phyloP scores from a whole-genome alignment of 2,329 filamentous ascomycete genomes.

The Knoxdaviesia capensis region DNA sequence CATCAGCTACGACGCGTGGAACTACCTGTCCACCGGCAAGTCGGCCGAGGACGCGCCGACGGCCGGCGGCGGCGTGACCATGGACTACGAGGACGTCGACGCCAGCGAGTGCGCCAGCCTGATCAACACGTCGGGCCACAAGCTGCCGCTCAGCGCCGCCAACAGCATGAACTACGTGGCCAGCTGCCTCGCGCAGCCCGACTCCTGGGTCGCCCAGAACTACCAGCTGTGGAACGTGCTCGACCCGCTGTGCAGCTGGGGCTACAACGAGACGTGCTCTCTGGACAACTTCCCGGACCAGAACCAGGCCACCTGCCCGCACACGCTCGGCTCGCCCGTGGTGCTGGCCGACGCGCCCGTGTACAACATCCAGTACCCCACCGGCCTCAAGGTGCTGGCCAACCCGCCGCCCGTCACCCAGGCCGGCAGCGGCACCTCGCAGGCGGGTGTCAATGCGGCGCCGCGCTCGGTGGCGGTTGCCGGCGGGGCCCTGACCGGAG shows the following conservation, averaged over 20 bases:
- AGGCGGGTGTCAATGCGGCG: no score
- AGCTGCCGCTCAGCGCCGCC: conserved; percentile 31
- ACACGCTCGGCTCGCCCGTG: conserved; percentile 17
- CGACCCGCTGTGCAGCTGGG: conserved; percentile 27
- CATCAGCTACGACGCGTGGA: conserved; percentile 42
- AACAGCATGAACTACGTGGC: conserved; percentile 36
- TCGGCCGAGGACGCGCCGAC: conserved; percentile 24
- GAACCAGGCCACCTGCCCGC: conserved; percentile 31
- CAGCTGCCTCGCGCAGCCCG: conserved; percentile 21
- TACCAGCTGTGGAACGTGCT: conserved; percentile 31
- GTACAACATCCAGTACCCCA: conserved; percentile 29
- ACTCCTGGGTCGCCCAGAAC: conserved; percentile 32
- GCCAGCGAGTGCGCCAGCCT: conserved; percentile 27
- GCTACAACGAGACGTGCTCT: conserved; percentile 28
- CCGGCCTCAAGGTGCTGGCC: conserved; percentile 16
- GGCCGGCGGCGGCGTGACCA: conserved; percentile 26
- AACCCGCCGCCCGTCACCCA: no score
- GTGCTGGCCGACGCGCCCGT: conserved; percentile 18
- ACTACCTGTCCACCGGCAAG: conserved; percentile 30
- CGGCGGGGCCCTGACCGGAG: no score
- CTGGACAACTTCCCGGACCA: conserved; percentile 21
- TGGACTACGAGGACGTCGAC: conserved; percentile 27
- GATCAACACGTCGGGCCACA: conserved; percentile 24
- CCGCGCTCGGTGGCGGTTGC: no score
- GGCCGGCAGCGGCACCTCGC: no score